A percentile compares a stretch with the other conserved stretches of the same genome.
Evolutionary conservation across 345 rosid species (phyloP).

Genomic region (Pistacia integerrima): DNA sequence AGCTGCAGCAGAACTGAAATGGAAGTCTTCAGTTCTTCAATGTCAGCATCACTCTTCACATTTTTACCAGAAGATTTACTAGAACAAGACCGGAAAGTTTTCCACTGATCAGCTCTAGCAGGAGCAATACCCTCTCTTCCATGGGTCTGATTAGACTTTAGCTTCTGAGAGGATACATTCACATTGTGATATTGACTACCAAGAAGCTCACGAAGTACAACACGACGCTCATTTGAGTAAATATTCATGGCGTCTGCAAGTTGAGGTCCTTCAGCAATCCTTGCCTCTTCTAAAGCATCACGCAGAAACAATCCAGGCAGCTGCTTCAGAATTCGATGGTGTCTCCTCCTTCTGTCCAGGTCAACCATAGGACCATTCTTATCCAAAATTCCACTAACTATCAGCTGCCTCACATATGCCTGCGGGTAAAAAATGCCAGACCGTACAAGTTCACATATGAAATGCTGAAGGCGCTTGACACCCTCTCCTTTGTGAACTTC

Average conservation of each 20-base stretch:
- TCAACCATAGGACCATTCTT: conserved; percentile 46
- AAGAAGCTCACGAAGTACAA: conserved; percentile 64
- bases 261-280: conserved; percentile 57
- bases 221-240: conserved; percentile 82
- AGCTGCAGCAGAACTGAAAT: conserved; percentile 71
- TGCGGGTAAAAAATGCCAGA: conserved; percentile 88
- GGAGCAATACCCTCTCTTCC: conserved; percentile 31
- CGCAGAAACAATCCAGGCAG: conserved; percentile 70
- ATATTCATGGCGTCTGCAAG: conserved; percentile 63
- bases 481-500: conserved; percentile 78
- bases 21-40: conserved; percentile 66
- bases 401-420: conserved; percentile 89
- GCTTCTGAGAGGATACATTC: conserved; percentile 37
- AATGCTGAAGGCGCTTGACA: conserved; percentile 68
- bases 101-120: conserved; percentile 44
- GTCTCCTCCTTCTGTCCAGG: conserved; percentile 65
- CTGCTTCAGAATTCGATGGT: conserved; percentile 76
- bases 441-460: conserved; percentile 72
- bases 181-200: conserved; percentile 33
- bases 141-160: conserved; percentile 34
- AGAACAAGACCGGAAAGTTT: conserved; percentile 35
- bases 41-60: conserved; percentile 43
- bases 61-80: conserved; percentile 40
- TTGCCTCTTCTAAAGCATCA: conserved; percentile 66
- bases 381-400: conserved; percentile 88